Base-by-base conservation (phyloP, 148 eudicot genomes). In the Vaccinium darrowii region DNA sequence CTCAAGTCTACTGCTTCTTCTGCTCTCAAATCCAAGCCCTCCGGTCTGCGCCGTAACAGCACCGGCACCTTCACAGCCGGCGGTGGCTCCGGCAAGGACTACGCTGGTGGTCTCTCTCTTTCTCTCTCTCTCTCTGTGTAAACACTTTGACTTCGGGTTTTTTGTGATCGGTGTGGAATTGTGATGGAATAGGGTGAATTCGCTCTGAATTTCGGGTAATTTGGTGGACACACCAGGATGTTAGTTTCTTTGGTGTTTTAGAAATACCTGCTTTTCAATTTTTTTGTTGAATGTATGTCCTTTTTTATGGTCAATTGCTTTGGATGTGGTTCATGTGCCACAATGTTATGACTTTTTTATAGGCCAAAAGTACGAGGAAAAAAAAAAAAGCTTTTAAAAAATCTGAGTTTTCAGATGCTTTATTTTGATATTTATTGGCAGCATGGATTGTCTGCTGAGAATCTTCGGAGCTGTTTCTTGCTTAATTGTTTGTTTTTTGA, bases 21-120 rank as follows among this genome's bases (percentile, higher is more conserved):
- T 76, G 88, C 92, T n/a, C 83, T 90, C 52, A 95, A 93, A 86
- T 92, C 97, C 2, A 95, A 91, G 81, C 80, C 89, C 58, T 82
- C 85, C 51, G 84, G 86, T 62, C 87, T 83, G 50, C 94, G 97
- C 75, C 94, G 95, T 33, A 92, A 83, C 87, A 87, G 92, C 88
- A 85, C 92, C 53, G 93, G 92, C 50, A 80, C 92, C 0, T 76
- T 83, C 84, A 0, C 74, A 81, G 16, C 16, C 36, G 88, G 89
- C 60, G 82, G 80, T 4, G 76, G 84, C 82, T 72, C 89, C 79
- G 52, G 87, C 81, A 88, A 87, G 84, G 86, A 83, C 81, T 83
- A 47, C 43, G 85, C 87, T 47, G 88, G 86, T 81, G 94, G 94
- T 93, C 30, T 25, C 85, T 86, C 25, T 73, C 75, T 58, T 58